A percentile compares a stretch with the other conserved stretches of the same genome.
phyloP scores from a whole-genome alignment of 1,139 yeast species.

The Saccharomyces hybrid region DNA sequence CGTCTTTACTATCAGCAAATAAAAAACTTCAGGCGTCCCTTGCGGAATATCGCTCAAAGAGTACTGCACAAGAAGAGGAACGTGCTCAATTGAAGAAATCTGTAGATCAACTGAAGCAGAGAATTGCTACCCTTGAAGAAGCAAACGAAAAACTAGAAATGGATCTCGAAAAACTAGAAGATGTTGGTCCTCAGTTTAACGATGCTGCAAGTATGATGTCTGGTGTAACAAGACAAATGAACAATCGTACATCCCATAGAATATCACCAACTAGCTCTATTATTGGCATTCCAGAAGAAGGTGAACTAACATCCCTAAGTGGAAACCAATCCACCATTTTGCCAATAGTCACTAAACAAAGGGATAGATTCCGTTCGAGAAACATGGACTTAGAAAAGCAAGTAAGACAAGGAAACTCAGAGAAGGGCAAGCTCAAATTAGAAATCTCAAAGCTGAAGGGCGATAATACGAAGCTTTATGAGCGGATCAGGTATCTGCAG shows the following conservation, averaged over 20 bases:
- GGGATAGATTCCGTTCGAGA: constrained; percentile 81
- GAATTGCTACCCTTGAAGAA: constrained; percentile 37
- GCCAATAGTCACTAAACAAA: constrained; percentile 86
- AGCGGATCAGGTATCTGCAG: constrained; percentile 63
- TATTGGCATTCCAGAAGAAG: constrained; percentile 38
- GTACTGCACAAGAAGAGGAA: constrained; percentile 23
- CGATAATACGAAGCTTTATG: constrained; percentile 76
- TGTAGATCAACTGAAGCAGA: constrained; percentile 30
- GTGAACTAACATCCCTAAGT: constrained; percentile 11
- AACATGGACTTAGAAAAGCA: constrained; percentile 81
- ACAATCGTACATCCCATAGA: constrained; percentile 33
- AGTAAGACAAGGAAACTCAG: constrained; percentile 48
- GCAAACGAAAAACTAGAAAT: constrained; percentile 59
- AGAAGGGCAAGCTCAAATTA: constrained; percentile 52
- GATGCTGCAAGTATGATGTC: constrained; percentile 69
- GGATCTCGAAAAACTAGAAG: constrained; percentile 52
- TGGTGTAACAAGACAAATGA: constrained; percentile 42
- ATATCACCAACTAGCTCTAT: constrained; percentile 46
- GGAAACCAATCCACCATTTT: constrained; percentile 43
- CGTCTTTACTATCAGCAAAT: constrained; percentile 34
- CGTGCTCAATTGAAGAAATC: constrained; percentile 17
- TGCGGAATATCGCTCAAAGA: constrained; percentile 30
- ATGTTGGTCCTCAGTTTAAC: constrained; percentile 32
- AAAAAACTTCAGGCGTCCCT: constrained; percentile 38
- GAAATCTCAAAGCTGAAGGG: constrained; percentile 57